Base-by-base conservation (phyloP, 768 basidiomycete species). In the Tylopilus cervinicoccineus region DNA sequence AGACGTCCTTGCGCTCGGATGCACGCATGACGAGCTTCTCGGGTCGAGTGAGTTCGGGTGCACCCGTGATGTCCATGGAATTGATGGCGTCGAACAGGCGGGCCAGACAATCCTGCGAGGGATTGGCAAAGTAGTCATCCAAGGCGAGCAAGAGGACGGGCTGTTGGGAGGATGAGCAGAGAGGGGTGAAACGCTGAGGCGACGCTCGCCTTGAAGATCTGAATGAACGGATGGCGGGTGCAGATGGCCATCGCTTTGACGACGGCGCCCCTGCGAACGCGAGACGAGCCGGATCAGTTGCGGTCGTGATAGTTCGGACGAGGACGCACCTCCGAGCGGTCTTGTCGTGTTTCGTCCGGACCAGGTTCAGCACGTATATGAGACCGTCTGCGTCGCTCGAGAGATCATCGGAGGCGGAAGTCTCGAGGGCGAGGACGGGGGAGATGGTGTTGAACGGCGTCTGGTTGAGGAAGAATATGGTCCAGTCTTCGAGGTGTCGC, bases 401-500 rank as follows among this genome's bases (percentile, higher is more conserved):
- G 38, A 52, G 16, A n/a, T 62, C 64, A 2, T 68, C 70, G 8
- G 59, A 59, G 12, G 62, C 68, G 36, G 70, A 61, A 1, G 78
- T 80, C 57, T 87, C 86, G 54, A 86, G 70, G 1, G 88, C 82
- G 34, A 94, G 76, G 14, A 93, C 79, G 6, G 92, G 88, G 2
- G 84, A 80, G 54, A 95, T 90, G 16, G 84, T 85, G 62, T 93
- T 93, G 70, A 86, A 88, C 0, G 84, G 76, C 0, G 89, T 92
- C 69, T 97, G 96, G 64, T 97, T 97, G 48, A 99, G 79, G 68
- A 95, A 96, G 77, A 99, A 99, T 37, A 97, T 84, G 6, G 96
- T 98, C 94, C 94, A 98, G 69, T 98, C 96, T 65, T 95, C 92
- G 20, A 87, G 71, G 52, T 95, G 89, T 43, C 87, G 83, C 70